These are phyloP conservation scores for Alternaria angustiovoidea DNA, from an alignment of 2,329 filamentous ascomycete genomes.

Conservation along the genomic window DNA sequence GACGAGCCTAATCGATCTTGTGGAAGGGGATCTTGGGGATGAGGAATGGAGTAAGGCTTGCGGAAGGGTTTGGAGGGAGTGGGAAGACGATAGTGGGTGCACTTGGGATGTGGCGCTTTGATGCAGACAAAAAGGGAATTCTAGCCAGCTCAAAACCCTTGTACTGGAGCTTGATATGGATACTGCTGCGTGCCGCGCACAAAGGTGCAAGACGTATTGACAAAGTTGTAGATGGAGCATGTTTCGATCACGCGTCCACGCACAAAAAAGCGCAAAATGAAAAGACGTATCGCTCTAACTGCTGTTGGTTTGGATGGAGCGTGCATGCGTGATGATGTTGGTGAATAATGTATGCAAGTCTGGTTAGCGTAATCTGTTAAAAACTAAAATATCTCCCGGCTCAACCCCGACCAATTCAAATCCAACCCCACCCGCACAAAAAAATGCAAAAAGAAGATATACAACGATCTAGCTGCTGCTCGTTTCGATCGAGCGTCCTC, in stretches of 20 bases:
- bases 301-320: too few species aligned
- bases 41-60: constrained; percentile 2
- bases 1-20: constrained; percentile 20
- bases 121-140: neutral
- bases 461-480: neutral
- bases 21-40: constrained; percentile 8
- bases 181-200: neutral
- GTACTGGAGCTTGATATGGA: neutral
- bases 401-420: too few species aligned
- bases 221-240: constrained; percentile 6
- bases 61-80: constrained; percentile 12
- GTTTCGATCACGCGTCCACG: constrained; percentile 30
- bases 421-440: too few species aligned
- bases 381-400: too few species aligned
- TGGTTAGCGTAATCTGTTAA: too few species aligned
- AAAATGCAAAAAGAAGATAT: too few species aligned
- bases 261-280: too few species aligned
- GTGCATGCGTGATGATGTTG: too few species aligned
- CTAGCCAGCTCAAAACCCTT: neutral
- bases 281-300: too few species aligned
- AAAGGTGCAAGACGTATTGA: neutral
- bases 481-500: constrained; percentile 42
- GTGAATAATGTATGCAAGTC: too few species aligned
- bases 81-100: constrained; percentile 20
- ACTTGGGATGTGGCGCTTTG: constrained; percentile 9